These are phyloP conservation scores for Colletotrichum simmondsii DNA, from an alignment of 2,329 filamentous ascomycete species.

Conservation along the genomic window DNA sequence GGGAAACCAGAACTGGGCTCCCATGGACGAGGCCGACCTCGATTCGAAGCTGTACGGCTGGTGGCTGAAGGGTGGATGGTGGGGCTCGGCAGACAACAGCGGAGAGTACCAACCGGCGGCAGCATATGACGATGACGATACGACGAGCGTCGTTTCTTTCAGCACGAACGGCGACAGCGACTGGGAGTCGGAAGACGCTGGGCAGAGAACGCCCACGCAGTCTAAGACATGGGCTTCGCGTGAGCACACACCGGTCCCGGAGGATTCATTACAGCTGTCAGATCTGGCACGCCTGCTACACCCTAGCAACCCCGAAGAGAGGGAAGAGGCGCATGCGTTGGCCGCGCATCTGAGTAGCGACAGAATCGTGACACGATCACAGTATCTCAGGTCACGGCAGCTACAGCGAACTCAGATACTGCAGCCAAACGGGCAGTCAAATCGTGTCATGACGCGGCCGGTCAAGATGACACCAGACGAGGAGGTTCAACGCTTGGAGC, in stretches of 20 bases:
- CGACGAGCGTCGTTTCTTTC: constrained; percentile 81
- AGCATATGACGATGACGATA: constrained; percentile 72
- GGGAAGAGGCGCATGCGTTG: constrained; percentile 82
- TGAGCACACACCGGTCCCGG: constrained; percentile 68
- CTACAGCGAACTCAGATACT: constrained; percentile 78
- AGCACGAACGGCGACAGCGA: constrained; percentile 56
- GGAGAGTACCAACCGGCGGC: constrained; percentile 76
- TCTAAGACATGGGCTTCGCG: constrained; percentile 49
- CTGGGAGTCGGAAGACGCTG: constrained; percentile 60
- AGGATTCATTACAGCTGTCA: constrained; percentile 71
- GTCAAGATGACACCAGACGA: constrained; percentile 65
- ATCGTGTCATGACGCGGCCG: constrained; percentile 42
- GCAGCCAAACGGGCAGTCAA: constrained; percentile 53
- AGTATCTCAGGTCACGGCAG: constrained; percentile 75
- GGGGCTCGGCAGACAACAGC: constrained; percentile 84
- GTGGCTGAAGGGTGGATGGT: constrained; percentile 87
- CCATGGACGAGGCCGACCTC: constrained; percentile 71
- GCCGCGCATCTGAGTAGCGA: constrained; percentile 81
- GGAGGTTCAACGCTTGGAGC: constrained; percentile 69
- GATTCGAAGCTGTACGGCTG: constrained; percentile 83
- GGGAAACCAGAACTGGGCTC: constrained; percentile 46
- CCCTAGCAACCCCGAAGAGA: constrained; percentile 80
- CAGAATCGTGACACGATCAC: constrained; percentile 82
- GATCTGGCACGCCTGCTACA: constrained; percentile 85
- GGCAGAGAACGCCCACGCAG: constrained; percentile 80